A percentile compares a stretch with the other conserved stretches of the same genome.
Conservation (phyloP, 2,329 filamentous ascomycete genomes). For the Paraphoma sp. region DNA sequence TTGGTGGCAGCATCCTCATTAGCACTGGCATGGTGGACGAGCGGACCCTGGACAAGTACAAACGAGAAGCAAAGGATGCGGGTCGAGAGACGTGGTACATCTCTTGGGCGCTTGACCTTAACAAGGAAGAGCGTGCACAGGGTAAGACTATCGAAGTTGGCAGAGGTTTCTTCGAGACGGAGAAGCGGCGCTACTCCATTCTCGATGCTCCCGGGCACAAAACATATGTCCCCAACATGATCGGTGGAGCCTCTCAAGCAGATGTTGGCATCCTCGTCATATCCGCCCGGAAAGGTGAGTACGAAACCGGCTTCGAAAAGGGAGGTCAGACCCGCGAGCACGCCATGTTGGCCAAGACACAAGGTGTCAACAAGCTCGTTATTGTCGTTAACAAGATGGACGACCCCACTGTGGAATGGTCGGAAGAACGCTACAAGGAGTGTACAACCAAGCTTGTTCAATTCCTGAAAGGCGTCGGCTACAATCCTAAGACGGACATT, state of each 20-base stretch:
- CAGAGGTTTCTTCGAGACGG: conserved; percentile 89
- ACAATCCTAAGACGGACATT: conserved; percentile 92
- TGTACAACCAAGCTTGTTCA: conserved; percentile 86
- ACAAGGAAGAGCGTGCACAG: conserved; percentile 93
- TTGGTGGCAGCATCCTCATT: conserved; percentile 92
- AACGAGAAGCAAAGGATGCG: conserved; percentile 88
- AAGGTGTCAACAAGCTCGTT: conserved; percentile 95
- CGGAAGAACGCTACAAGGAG: conserved; percentile 88
- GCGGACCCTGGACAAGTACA: conserved; percentile 95
- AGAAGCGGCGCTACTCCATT: conserved; percentile 95
- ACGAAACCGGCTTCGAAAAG: conserved; percentile 97
- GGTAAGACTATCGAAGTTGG: conserved; percentile 99
- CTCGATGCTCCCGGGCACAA: conserved; percentile 97
- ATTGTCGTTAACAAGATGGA: conserved; percentile 98
- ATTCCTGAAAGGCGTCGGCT: conserved; percentile 91
- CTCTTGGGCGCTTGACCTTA: conserved; percentile 97
- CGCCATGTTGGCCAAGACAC: conserved; percentile 96
- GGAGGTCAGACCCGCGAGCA: conserved; percentile 97
- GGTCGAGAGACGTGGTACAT: conserved; percentile 99
- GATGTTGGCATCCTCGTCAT: conserved; percentile 89
- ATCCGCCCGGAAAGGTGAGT: conserved; percentile 95
- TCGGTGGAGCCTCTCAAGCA: conserved; percentile 76
- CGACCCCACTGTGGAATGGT: conserved; percentile 95
- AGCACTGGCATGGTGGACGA: conserved; percentile 99
- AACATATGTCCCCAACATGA: conserved; percentile 98